phyloP scores from a whole-genome alignment of 164 flowering plant species.

The Warburgia ugandensis region DNA sequence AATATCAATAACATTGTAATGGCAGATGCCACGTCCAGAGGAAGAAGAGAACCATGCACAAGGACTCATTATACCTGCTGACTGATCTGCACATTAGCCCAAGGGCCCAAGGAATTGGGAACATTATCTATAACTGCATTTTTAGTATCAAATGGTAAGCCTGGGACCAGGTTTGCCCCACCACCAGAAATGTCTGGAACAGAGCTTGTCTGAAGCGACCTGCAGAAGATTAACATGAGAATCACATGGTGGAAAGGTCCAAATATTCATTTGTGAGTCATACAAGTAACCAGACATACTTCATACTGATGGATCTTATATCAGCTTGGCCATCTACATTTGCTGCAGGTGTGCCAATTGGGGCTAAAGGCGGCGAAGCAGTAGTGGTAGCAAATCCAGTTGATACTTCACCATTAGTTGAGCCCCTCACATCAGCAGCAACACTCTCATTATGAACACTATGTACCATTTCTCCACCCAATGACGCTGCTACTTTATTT shows the following conservation, averaged over 20 bases:
- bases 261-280: not conserved
- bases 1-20: too few relatives aligned
- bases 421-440: slow-evolving; percentile 27
- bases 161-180: slow-evolving; percentile 37
- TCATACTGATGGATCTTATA: slow-evolving; percentile 31
- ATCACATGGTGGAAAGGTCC: not conserved
- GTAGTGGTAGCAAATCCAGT: slow-evolving; percentile 18
- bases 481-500: slow-evolving; percentile 26
- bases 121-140: slow-evolving; percentile 43
- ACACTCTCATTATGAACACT: slow-evolving; percentile 25
- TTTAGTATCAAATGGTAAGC: slow-evolving; percentile 39
- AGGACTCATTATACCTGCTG: slow-evolving; percentile 73
- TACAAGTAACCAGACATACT: slow-evolving; percentile 25
- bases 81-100: slow-evolving; percentile 46
- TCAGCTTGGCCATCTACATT: slow-evolving; percentile 43
- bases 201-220: slow-evolving; percentile 38
- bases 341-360: slow-evolving; percentile 75
- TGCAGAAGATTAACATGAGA: slow-evolving; percentile 23
- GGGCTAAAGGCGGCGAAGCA: slow-evolving; percentile 56
- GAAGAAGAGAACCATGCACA: too few relatives aligned
- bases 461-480: slow-evolving; percentile 31
- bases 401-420: slow-evolving; percentile 33
- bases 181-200: slow-evolving; percentile 23
- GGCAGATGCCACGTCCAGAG: too few relatives aligned
- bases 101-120: slow-evolving; percentile 42